Conservation (phyloP, 495 filamentous ascomycete species). For the Podospora conica region DNA sequence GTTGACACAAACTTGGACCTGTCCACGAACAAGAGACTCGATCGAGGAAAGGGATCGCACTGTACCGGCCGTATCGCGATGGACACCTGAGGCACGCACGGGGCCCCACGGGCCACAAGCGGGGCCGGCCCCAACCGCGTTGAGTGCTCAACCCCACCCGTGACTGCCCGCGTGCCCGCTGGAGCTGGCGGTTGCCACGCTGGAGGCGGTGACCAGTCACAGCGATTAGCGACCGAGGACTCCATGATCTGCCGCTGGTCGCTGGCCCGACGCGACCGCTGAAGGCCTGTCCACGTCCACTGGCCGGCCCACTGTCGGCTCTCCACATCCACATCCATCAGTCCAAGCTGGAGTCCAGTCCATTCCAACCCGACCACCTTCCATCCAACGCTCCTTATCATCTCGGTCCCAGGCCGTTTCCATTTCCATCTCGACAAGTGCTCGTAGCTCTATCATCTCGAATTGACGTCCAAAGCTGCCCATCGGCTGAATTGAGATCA, state of each 20-base stretch:
- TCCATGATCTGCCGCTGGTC: neutral
- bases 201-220: conserved; percentile 4
- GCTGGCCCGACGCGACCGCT: neutral
- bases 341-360: neutral
- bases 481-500: neutral
- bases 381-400: neutral
- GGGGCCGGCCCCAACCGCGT: neutral
- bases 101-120: no score
- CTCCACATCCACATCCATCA: neutral
- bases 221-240: neutral
- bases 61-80: neutral
- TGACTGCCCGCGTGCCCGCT: no score
- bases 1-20: neutral
- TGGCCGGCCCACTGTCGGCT: neutral
- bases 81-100: conserved; percentile 7
- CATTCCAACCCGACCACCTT: neutral
- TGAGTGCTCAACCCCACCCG: neutral
- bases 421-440: neutral
- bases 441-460: neutral
- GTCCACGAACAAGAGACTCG: neutral
- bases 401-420: no score
- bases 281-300: neutral
- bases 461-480: neutral
- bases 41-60: neutral
- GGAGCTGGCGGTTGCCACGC: neutral